A percentile compares a stretch with the other conserved stretches of the same genome.
phyloP scores from a whole-genome alignment of 1,284 basidiomycete genomes.

The Puccinia sorghi region DNA sequence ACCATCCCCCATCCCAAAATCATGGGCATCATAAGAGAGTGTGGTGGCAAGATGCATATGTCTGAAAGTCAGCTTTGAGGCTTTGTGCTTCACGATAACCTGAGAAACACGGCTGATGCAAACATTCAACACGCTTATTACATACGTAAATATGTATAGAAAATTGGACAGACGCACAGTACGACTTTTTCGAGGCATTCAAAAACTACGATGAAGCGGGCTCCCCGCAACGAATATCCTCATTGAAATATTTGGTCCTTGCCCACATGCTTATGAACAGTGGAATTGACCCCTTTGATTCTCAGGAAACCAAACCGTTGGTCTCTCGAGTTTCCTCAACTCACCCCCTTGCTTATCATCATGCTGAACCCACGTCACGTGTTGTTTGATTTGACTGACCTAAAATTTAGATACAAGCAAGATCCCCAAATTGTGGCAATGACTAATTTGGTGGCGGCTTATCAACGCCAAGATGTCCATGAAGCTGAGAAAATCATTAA shows the following conservation, averaged over 20 bases:
- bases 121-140: not conserved
- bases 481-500: constrained; percentile 89
- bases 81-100: not conserved
- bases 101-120: not conserved
- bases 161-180: constrained; percentile 93
- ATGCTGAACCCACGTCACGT: not conserved
- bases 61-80: constrained; percentile 74
- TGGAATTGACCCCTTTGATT: constrained; percentile 98
- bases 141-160: constrained; percentile 61
- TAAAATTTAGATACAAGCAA: constrained; percentile 75
- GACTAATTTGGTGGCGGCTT: constrained; percentile 94
- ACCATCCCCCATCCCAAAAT: constrained; percentile 98
- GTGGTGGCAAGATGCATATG: constrained; percentile 99
- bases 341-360: not conserved
- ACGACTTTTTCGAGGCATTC: constrained; percentile 99
- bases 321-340: constrained; percentile 55
- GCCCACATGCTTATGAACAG: constrained; percentile 98
- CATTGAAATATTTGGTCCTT: constrained; percentile 95
- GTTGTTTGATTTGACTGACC: not conserved
- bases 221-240: constrained; percentile 91
- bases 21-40: constrained; percentile 98
- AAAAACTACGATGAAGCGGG: constrained; percentile 98
- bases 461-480: constrained; percentile 93
- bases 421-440: constrained; percentile 96
- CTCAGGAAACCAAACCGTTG: constrained; percentile 96